phyloP scores from a whole-genome alignment of 2,329 filamentous ascomycete species.

The Phaeoacremonium minimum region DNA sequence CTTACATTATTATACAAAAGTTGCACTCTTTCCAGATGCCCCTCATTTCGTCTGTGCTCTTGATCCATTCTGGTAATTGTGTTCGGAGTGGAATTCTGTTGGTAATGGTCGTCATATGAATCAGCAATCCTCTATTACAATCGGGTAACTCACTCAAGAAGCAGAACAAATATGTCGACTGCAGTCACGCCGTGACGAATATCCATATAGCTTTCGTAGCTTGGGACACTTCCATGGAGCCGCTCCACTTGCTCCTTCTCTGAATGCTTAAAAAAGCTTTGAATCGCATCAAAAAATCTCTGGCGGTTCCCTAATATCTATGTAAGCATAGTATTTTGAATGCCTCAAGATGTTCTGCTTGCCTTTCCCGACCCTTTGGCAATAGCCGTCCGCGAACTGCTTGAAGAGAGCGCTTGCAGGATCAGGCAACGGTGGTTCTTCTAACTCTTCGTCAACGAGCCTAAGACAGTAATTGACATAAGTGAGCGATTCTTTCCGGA shows the following conservation, averaged over 20 bases:
- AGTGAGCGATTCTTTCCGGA: conserved; percentile 20
- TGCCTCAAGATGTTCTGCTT: background rate
- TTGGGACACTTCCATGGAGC: conserved; percentile 10
- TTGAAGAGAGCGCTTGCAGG: conserved; percentile 12
- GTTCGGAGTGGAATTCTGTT: conserved; percentile 9
- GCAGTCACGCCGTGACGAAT: conserved; percentile 13
- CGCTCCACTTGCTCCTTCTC: conserved; percentile 12
- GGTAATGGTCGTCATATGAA: background rate
- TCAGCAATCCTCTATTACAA: background rate
- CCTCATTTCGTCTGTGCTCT: conserved; percentile 13
- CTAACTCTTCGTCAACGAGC: conserved; percentile 10
- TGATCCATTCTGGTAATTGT: conserved; percentile 9
- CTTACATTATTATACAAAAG: conserved; percentile 14
- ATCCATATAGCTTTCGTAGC: conserved; percentile 10
- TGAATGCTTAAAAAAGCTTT: conserved; percentile 10
- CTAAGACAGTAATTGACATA: conserved; percentile 21
- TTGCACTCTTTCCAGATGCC: conserved; percentile 11
- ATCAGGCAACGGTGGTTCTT: conserved; percentile 9
- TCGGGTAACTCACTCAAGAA: conserved; percentile 11
- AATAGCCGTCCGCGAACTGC: conserved; percentile 10
- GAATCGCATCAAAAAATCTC: conserved; percentile 11
- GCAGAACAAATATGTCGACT: conserved; percentile 11
- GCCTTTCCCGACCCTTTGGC: conserved; percentile 9
- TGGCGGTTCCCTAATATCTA: conserved; percentile 2
- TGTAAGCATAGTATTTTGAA: no score